Percentiles rank a stretch among this genome's conserved stretches.
Evolutionary conservation across 331 rosid species (phyloP).

Genomic region (Acacia concinna): DNA sequence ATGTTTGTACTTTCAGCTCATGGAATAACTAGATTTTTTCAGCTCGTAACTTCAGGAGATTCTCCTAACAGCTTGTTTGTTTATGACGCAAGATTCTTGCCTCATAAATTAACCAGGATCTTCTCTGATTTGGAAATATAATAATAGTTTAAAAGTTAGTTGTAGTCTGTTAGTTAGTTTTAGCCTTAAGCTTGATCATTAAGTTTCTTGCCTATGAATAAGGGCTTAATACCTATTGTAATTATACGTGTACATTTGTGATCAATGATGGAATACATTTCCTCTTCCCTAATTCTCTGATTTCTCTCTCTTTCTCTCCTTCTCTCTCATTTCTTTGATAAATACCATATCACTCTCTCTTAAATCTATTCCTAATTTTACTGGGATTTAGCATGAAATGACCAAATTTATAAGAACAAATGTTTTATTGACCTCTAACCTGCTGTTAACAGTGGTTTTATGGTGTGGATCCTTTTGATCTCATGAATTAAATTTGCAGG

Average conservation of each 20-base stretch:
- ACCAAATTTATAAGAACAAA: background rate
- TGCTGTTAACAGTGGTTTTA: background rate
- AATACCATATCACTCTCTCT: no score
- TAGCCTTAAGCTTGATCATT: no score
- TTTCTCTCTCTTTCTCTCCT: no score
- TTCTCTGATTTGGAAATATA: no score
- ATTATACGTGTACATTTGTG: no score
- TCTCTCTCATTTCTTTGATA: no score
- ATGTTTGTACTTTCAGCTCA: background rate
- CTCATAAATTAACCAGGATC: background rate
- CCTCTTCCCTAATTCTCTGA: no score
- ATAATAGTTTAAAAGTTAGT: no score
- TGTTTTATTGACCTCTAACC: constrained; percentile 4
- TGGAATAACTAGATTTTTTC: background rate
- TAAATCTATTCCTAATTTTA: background rate
- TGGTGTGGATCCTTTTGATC: background rate
- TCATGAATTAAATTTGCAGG: constrained; percentile 46
- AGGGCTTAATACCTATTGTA: no score
- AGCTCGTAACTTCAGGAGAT: background rate
- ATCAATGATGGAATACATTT: no score
- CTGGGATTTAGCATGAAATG: background rate
- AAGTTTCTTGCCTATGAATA: no score
- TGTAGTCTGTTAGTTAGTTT: no score
- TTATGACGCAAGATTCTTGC: background rate
- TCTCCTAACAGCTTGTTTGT: background rate